Percentiles rank a stretch among this genome's conserved stretches.
These are phyloP conservation scores for Powellomyces hirtus DNA, from an alignment of 192 early-diverging fungal genomes.

Conservation along the genomic window DNA sequence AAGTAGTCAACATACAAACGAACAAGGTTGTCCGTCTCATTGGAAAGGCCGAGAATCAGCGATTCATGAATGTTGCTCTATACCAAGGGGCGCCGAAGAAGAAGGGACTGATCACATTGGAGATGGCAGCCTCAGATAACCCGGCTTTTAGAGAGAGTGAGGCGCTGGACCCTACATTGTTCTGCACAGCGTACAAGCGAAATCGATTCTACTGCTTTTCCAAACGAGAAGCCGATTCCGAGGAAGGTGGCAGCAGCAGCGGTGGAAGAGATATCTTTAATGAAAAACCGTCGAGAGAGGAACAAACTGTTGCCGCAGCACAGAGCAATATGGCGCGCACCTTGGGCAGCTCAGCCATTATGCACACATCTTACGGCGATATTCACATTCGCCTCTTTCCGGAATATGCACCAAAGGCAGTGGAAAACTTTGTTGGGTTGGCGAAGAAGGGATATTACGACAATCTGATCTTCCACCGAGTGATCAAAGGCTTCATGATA, in stretches of 20 bases:
- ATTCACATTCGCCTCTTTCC: slow-evolving; percentile 87
- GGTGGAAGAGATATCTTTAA: slow-evolving; percentile 88
- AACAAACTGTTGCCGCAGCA: slow-evolving; percentile 81
- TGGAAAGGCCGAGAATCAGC: slow-evolving; percentile 87
- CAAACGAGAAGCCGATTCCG: slow-evolving; percentile 77
- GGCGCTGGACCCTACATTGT: slow-evolving; percentile 77
- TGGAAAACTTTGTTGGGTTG: slow-evolving; percentile 91
- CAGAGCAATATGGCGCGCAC: slow-evolving; percentile 48
- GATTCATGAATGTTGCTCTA: slow-evolving; percentile 85
- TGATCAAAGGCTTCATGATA: slow-evolving; percentile 96
- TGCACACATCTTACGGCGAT: slow-evolving; percentile 91
- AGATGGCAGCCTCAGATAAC: slow-evolving; percentile 86
- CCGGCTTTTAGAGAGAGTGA: slow-evolving; percentile 66
- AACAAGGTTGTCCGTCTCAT: slow-evolving; percentile 83
- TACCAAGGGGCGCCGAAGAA: slow-evolving; percentile 88
- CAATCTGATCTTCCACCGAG: slow-evolving; percentile 92
- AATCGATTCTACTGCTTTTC: slow-evolving; percentile 97
- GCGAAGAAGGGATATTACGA: slow-evolving; percentile 86
- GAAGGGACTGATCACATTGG: slow-evolving; percentile 67
- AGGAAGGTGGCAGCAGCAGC: slow-evolving; percentile 44
- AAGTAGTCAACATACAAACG: slow-evolving; percentile 81
- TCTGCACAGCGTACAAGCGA: slow-evolving; percentile 84
- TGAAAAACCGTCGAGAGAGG: slow-evolving; percentile 94
- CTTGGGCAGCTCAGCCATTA: slow-evolving; percentile 68
- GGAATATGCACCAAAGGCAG: slow-evolving; percentile 87